Evolutionary conservation across 306 rosid species (phyloP).

Genomic region (Rosa multiflora): DNA sequence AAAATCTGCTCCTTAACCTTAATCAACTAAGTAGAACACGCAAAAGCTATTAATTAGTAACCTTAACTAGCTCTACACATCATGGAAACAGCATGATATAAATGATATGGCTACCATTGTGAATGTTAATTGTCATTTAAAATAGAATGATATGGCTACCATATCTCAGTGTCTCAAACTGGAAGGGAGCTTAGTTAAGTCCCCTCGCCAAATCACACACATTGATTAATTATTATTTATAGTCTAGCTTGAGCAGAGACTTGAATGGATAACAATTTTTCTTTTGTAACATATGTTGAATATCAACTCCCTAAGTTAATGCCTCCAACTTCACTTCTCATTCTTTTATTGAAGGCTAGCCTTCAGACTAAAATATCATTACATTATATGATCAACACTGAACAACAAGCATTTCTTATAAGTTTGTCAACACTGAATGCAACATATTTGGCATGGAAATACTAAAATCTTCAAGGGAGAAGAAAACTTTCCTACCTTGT

Average conservation of each 20-base stretch:
- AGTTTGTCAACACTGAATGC: background rate
- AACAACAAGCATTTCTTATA: background rate
- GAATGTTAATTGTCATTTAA: background rate
- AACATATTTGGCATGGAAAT: no score
- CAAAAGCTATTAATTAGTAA: background rate
- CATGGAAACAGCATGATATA: background rate
- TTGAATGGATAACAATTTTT: background rate
- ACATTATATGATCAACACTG: background rate
- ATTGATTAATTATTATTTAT: background rate
- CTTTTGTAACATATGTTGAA: background rate
- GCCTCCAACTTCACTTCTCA: background rate
- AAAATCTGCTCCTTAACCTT: background rate
- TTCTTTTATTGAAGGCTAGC: background rate
- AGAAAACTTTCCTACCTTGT: conserved; percentile 56
- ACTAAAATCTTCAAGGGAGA: background rate
- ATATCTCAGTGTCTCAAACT: background rate
- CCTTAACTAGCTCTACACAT: background rate
- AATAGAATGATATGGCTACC: background rate
- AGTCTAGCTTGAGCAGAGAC: background rate
- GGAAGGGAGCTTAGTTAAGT: background rate
- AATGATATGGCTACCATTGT: background rate
- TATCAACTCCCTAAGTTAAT: background rate
- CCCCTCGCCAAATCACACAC: background rate
- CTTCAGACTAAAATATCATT: background rate
- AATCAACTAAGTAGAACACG: background rate